phyloP scores from a whole-genome alignment of 106 monocot species.

The Apostasia ramifera region DNA sequence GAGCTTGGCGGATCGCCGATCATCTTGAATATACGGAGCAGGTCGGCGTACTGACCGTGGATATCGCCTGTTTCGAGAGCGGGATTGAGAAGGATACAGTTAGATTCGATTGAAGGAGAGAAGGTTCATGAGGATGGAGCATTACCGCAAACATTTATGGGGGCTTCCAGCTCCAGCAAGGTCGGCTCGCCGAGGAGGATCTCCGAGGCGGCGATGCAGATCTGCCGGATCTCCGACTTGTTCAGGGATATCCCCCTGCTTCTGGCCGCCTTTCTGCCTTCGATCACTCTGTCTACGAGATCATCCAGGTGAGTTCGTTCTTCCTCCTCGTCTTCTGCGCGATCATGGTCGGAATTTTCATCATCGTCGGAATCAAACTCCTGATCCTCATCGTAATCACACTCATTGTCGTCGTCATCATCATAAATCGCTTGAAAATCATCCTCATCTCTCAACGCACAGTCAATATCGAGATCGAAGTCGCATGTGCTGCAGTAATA shows the following conservation, averaged over 20 bases:
- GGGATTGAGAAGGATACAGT: not conserved
- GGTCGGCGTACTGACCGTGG: constrained; percentile 47
- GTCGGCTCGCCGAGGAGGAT: constrained; percentile 27
- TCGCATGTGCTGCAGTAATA: too few relatives aligned
- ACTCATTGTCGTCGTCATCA: too few relatives aligned
- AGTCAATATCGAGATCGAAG: too few relatives aligned
- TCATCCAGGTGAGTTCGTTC: constrained; percentile 18
- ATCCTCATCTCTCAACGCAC: too few relatives aligned
- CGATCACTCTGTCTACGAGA: constrained; percentile 24
- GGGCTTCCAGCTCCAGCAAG: constrained; percentile 33
- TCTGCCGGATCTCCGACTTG: constrained; percentile 28
- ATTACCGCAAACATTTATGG: constrained; percentile 34
- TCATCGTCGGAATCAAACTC: constrained; percentile 9
- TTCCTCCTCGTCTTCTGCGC: not conserved
- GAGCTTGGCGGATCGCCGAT: constrained; percentile 32
- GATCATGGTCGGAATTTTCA: too few relatives aligned
- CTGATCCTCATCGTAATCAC: not conserved
- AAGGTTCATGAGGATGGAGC: too few relatives aligned
- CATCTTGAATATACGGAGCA: constrained; percentile 39
- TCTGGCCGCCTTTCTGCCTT: constrained; percentile 23
- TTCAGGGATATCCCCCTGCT: constrained; percentile 21
- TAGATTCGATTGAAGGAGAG: not conserved
- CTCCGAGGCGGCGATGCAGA: constrained; percentile 19
- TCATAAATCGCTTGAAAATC: too few relatives aligned
- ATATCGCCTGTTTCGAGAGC: constrained; percentile 28